Percentiles rank a stretch among this genome's conserved stretches.
phyloP scores from a whole-genome alignment of 768 basidiomycete species.

The Pleurotus citrinopileatus region DNA sequence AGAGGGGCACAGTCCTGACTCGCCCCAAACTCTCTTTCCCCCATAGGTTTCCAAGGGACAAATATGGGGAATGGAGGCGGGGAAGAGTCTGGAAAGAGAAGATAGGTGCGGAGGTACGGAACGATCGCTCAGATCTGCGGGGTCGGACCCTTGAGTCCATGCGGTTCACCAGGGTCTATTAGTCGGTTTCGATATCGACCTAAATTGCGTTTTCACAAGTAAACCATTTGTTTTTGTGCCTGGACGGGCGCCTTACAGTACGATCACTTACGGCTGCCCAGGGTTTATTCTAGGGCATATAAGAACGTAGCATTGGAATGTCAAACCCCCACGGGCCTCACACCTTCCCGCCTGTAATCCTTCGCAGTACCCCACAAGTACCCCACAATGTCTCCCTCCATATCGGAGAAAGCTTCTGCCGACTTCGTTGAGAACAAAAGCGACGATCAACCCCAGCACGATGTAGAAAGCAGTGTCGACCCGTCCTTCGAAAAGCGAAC shows the following conservation, averaged over 20 bases:
- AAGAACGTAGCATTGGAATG: not conserved
- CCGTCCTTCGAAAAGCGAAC: conserved; percentile 3
- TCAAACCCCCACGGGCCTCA: not conserved
- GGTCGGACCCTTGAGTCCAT: not conserved
- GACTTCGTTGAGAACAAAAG: conserved; percentile 7
- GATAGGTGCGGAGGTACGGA: not conserved
- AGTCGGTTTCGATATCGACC: not conserved
- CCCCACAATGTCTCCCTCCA: conserved; percentile 6
- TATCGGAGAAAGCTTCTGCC: conserved; percentile 6
- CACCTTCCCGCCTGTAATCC: not conserved
- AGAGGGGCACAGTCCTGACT: too few species aligned
- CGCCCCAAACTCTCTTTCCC: too few species aligned
- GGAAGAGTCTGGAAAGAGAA: not conserved
- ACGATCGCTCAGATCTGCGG: not conserved
- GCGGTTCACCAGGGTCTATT: too few species aligned
- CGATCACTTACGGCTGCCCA: too few species aligned
- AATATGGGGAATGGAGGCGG: not conserved
- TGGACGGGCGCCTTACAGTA: not conserved
- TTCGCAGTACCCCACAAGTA: not conserved
- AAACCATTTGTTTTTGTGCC: not conserved
- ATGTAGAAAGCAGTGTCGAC: conserved; percentile 2
- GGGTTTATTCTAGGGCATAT: not conserved
- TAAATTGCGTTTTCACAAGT: too few species aligned
- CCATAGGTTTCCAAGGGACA: not conserved
- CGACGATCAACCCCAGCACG: not conserved